A percentile compares a stretch with the other conserved stretches of the same genome.
phyloP scores from a whole-genome alignment of 2,329 filamentous ascomycete species.

The Colletotrichum aenigma region DNA sequence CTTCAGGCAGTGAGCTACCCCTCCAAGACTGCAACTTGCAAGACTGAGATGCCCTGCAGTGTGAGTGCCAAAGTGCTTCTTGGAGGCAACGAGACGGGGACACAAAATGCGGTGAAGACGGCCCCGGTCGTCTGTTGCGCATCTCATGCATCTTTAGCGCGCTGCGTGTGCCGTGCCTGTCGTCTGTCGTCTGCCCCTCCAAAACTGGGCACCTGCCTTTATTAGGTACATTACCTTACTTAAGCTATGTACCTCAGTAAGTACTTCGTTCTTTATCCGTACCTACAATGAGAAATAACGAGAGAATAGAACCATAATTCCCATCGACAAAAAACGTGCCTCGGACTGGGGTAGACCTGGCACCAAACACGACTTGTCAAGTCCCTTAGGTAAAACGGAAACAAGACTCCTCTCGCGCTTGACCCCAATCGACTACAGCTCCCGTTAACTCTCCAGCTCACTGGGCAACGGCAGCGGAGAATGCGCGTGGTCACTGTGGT shows the following conservation, averaged over 20 bases:
- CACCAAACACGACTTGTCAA: background rate
- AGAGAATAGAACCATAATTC: background rate
- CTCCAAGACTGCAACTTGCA: background rate
- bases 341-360: background rate
- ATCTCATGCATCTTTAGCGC: background rate
- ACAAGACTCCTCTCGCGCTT: background rate
- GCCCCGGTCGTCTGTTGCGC: background rate
- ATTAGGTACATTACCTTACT: too few species aligned
- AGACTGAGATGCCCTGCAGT: background rate
- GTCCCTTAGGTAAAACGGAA: constrained; percentile 4
- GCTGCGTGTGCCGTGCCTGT: background rate
- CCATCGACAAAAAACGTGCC: background rate
- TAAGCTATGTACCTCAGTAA: background rate
- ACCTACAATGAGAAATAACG: background rate
- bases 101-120: constrained; percentile 16
- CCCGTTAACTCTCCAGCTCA: background rate
- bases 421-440: background rate
- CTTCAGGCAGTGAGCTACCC: background rate
- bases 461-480: background rate
- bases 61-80: background rate
- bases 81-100: background rate
- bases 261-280: background rate
- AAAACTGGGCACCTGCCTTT: background rate
- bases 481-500: background rate
- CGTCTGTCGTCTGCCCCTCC: background rate